Evolutionary conservation across 371 early-diverging fungal genomes (phyloP), one percentile per base, ranked within the genome.

Genomic region (Umbelopsis sp.): DNA sequence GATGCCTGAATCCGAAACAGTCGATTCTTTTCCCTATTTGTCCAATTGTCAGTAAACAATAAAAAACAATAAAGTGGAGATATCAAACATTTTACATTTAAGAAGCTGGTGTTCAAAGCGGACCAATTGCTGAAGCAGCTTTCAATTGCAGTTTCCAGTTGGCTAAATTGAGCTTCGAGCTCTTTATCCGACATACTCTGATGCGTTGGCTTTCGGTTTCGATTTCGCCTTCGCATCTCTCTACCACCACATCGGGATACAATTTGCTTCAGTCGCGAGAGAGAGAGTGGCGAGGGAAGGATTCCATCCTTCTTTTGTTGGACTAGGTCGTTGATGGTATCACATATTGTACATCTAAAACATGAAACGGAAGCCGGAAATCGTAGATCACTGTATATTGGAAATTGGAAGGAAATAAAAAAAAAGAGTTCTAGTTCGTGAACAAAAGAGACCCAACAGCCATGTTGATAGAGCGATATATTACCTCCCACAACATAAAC

Each of bases 271-370:
- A 89, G 70, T 44, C 78, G 76, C 70, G 80, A 71, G 29, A 91
- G 68, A 14, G 88, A 84, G 65, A 89, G 69, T 4, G 89, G 76
- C 50, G 44, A 32, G 9, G 41, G 32, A 8, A 44, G 74, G 72
- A 44, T 70, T 68, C n/a, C 65, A 14, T 22, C 62, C 29, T 62
- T 72, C 73, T 11, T 74, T 63, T 76, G 76, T 8, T 84, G 81
- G 51, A 86, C 84, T 29, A 93, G 72, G 65, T 94, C 93, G 74
- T 94, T 94, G 65, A 94, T 82, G 0, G 95, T 94, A 65, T 94
- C 93, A 80, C 97, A 97, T n/a, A 93, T 91, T 14, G 94, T 93
- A 78, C 97, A 97, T 65, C 92, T 87, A 72, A 95, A 96, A 71
- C 91, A 88, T 48, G 89, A 72, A 38, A 92, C 91, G 0, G 80